These are phyloP conservation scores for Ophiosphaerella narmari DNA, from an alignment of 2,329 filamentous ascomycete species.

Conservation along the genomic window DNA sequence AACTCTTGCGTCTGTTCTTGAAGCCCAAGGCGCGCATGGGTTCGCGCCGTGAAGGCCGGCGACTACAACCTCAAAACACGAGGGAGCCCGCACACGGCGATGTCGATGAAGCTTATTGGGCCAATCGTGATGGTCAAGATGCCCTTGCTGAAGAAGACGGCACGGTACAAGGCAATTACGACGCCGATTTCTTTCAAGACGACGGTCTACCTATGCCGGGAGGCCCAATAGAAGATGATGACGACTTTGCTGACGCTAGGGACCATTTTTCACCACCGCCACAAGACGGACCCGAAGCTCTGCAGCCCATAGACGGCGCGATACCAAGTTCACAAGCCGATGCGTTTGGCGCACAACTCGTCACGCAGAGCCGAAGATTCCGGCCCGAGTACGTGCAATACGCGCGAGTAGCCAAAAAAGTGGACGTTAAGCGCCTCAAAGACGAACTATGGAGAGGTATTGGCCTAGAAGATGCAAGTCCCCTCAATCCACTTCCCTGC, in stretches of 20 bases:
- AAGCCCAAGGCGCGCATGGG: conserved; percentile 90
- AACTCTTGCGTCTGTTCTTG: conserved; percentile 85
- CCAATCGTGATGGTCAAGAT: conserved; percentile 54
- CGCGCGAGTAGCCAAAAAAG: conserved; percentile 68
- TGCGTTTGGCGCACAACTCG: conserved; percentile 65
- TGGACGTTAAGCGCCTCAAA: conserved; percentile 67
- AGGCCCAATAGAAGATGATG: conserved; percentile 66
- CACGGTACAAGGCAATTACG: conserved; percentile 76
- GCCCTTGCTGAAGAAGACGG: conserved; percentile 57
- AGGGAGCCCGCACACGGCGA: conserved; percentile 69
- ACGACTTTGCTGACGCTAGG: conserved; percentile 76
- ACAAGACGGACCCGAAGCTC: conserved; percentile 51
- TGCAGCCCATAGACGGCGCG: conserved; percentile 36
- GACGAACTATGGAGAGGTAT: conserved; percentile 69
- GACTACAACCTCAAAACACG: conserved; percentile 22
- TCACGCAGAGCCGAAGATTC: conserved; percentile 64
- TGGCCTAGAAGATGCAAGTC: conserved; percentile 52
- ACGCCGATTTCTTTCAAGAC: conserved; percentile 97
- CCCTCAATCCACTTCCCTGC: not conserved
- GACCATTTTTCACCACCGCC: conserved; percentile 75
- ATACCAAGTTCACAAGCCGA: conserved; percentile 62
- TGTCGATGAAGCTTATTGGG: conserved; percentile 97
- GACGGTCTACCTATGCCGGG: conserved; percentile 73
- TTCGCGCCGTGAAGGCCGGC: conserved; percentile 59
- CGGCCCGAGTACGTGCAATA: conserved; percentile 70